Conservation (phyloP, 2,329 filamentous ascomycete species). For the Macrophomina tecta region DNA sequence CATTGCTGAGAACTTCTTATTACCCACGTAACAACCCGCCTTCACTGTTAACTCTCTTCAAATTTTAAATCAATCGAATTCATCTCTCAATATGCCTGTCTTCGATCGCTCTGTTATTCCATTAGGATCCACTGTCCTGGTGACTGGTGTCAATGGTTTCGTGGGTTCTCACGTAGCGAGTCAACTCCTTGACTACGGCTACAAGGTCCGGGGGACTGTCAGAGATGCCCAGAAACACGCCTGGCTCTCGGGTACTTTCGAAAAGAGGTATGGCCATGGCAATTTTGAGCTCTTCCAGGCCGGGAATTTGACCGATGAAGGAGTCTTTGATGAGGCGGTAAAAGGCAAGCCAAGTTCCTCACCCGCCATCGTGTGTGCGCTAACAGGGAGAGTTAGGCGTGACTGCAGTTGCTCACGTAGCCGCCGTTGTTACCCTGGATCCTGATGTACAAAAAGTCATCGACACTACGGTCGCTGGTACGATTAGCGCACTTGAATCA, state of each 20-base stretch:
- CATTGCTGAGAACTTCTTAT: too few relatives aligned
- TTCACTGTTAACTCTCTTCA: not conserved
- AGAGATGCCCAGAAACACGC: conserved; percentile 37
- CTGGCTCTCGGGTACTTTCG: conserved; percentile 41
- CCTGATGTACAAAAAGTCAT: conserved; percentile 51
- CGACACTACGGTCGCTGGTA: conserved; percentile 45
- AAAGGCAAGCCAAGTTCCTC: conserved; percentile 31
- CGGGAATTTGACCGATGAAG: conserved; percentile 36
- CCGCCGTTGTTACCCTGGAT: conserved; percentile 48
- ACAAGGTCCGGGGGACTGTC: conserved; percentile 44
- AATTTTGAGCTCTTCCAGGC: conserved; percentile 39
- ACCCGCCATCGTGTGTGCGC: not conserved
- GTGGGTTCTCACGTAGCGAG: conserved; percentile 42
- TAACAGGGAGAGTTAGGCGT: conserved; percentile 36
- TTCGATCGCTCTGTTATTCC: conserved; percentile 24
- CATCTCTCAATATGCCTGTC: not conserved
- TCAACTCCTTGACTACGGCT: conserved; percentile 39
- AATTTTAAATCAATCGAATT: too few relatives aligned
- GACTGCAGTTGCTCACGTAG: conserved; percentile 54
- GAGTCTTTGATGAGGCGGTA: conserved; percentile 37
- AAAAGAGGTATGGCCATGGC: conserved; percentile 33
- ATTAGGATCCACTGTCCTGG: conserved; percentile 37
- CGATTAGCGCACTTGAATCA: conserved; percentile 48
- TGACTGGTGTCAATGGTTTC: conserved; percentile 44
- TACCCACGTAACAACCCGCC: not conserved